Base-by-base conservation (phyloP, 1,284 basidiomycete genomes). In the Apiotrichum gamsii region DNA sequence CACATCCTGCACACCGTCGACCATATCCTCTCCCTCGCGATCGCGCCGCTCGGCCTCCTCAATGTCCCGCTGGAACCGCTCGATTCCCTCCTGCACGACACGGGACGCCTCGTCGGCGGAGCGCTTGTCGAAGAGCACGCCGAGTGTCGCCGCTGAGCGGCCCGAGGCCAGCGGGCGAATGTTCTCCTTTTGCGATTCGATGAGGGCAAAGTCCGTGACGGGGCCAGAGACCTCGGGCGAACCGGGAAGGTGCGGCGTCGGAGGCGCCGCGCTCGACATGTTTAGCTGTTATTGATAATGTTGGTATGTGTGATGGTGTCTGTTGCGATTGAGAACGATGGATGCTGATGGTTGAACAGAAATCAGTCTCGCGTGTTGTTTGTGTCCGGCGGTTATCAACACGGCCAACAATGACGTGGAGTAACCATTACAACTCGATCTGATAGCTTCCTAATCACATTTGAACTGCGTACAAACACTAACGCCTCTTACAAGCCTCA, bases 121-220 rank as follows among this genome's bases (percentile, higher is more conserved):
- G 58, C 56, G 56, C 48, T 68, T 72, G 16, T 67, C 68, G 49
- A 77, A 74, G 15, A 77, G 57, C 37, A 67, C 72, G 37, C 74
- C 75, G 34, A 80, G 73, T 3, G 77, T 76, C 31, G 75, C 73
- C 3, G 80, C 80, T 11, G 77, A 78, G 35, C 80, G 68, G 13
- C 80, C 80, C 8, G 74, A 68, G 2, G 75, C 69, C 4, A 78
- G 65, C 0, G 79, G 78, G 45, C 77, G 72, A 37, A 82, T 79
- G 65, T 82, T 81, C 63, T 81, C 80, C 67, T 82, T 81, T 44
- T 79, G 76, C 4, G 72, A 68, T 56, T 81, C 79, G 48, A 79
- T 65, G 30, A 73, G 51, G 5, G 69, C 59, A 49, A 74, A 74
- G 54, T 76, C 74, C 18, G 73, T 74, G 10, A 61, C 65, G 20